Evolutionary conservation across 768 basidiomycete species (phyloP), one percentile per base, ranked within the genome.

Genomic region (Tylopilus intermedius): DNA sequence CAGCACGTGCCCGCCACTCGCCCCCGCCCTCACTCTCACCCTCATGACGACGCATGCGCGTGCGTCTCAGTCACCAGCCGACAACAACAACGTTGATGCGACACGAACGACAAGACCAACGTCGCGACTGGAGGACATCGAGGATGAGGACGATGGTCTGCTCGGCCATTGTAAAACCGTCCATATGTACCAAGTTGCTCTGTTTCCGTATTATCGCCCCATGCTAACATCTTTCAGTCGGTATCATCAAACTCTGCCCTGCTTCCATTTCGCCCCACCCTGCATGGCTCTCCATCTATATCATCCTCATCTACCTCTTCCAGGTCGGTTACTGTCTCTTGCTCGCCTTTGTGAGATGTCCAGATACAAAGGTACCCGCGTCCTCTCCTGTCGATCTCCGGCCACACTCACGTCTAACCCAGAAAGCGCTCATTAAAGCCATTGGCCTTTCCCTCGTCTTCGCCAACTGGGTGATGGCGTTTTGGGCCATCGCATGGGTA

Each of bases 271-370:
- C 88, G 0, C 91, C 94, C 0, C 74, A 79, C 11, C 74, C 76
- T 0, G 65, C 66, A 0, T 70, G 83, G 54, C 79, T 90, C 27
- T 79, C 77, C 1, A 61, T 78, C 7, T 90, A 90, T 62, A 72
- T 88, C 10, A 63, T 79, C 1, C 71, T 76, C 2, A 74, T 90
- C 57, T 89, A 80, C 55, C 61, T 83, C 8, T 77, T 76, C 0
- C 84, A 88, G 69, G 76, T 96, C 45, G 92, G 88, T 1, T 94
- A 94, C 65, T 94, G 93, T 56, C 56, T 90, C 11, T 71, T 93
- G 15, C 78, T 97, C 4, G 80, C 92, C 1, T 59, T 86, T 0
- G 82, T 84, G 0, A 75, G 77, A 40, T 90, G 83, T 56, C 74
- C 80, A 0, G 90, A 92, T 64, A 95, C 93, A 5, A 94, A 93